phyloP scores from a whole-genome alignment of 768 basidiomycete species.

The Boletus eberwhitei region DNA sequence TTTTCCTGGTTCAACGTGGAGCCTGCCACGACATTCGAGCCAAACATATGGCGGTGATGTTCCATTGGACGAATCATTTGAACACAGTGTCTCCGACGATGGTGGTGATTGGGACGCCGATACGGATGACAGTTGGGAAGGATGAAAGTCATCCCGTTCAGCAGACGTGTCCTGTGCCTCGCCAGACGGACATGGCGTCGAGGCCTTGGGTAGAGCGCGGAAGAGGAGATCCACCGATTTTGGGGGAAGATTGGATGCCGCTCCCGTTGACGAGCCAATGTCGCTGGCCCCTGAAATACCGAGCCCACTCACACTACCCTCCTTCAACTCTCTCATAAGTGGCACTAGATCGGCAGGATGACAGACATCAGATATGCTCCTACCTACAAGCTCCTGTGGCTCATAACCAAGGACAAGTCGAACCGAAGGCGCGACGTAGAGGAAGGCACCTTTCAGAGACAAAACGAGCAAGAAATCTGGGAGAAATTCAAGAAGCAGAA shows the following conservation, averaged over 20 bases:
- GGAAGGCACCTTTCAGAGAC: constrained; percentile 87
- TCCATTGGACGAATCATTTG: background rate
- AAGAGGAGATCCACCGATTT: constrained; percentile 81
- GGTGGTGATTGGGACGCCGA: background rate
- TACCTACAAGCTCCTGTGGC: constrained; percentile 78
- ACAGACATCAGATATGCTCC: constrained; percentile 74
- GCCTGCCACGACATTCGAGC: constrained; percentile 86
- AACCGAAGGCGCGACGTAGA: constrained; percentile 87
- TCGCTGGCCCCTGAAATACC: constrained; percentile 18
- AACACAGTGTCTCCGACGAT: background rate
- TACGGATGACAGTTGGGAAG: constrained; percentile 1
- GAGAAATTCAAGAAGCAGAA: constrained; percentile 53
- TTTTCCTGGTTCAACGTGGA: constrained; percentile 91
- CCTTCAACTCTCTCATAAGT: constrained; percentile 89
- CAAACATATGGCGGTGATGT: constrained; percentile 60
- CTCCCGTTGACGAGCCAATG: constrained; percentile 8
- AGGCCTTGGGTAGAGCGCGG: constrained; percentile 65
- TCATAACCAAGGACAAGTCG: constrained; percentile 80
- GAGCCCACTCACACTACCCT: constrained; percentile 32
- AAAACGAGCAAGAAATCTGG: constrained; percentile 90
- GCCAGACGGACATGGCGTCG: background rate
- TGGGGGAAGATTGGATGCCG: constrained; percentile 28
- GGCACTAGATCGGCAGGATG: constrained; percentile 90
- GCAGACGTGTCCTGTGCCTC: background rate
- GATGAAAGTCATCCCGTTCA: background rate